Conservation (phyloP, 371 early-diverging fungal species). For the Blakeslea trispora region DNA sequence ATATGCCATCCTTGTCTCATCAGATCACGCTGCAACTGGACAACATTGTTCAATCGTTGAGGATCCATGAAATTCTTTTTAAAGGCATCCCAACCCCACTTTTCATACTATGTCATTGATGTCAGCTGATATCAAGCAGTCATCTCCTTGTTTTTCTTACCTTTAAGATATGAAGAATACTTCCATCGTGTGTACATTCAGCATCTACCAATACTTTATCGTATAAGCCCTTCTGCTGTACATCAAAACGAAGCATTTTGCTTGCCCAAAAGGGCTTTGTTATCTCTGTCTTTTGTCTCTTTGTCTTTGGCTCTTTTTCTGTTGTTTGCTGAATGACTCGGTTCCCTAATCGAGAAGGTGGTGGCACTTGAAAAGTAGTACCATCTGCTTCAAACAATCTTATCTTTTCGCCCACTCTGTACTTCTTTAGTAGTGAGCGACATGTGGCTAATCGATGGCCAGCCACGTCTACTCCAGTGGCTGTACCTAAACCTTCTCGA, state of each 20-base stretch:
- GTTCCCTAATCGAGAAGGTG: conserved; percentile 59
- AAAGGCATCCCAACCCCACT: conserved; percentile 75
- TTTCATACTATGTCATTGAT: conserved; percentile 49
- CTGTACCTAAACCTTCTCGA: conserved; percentile 66
- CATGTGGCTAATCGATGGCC: conserved; percentile 73
- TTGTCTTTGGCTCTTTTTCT: conserved; percentile 2
- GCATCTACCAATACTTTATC: conserved; percentile 94
- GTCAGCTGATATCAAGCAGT: background rate
- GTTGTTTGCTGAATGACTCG: conserved; percentile 11
- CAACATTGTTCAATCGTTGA: conserved; percentile 51
- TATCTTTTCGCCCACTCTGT: conserved; percentile 56
- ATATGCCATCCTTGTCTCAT: conserved; percentile 73
- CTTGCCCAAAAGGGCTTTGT: conserved; percentile 80
- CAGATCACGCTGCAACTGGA: conserved; percentile 56
- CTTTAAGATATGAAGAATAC: conserved; percentile 83
- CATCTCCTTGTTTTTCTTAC: too few species aligned
- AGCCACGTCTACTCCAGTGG: conserved; percentile 92
- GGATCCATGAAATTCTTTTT: conserved; percentile 69
- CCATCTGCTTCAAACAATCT: conserved; percentile 81
- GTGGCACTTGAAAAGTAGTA: conserved; percentile 70
- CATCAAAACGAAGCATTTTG: conserved; percentile 63
- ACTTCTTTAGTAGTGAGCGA: conserved; percentile 67
- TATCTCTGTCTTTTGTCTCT: conserved; percentile 15
- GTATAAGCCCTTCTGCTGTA: conserved; percentile 51
- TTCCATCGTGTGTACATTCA: conserved; percentile 97